A percentile compares a stretch with the other conserved stretches of the same genome.
Evolutionary conservation across 2,329 filamentous ascomycete species (phyloP).

Genomic region (Lasiodiplodia hormozganensis): DNA sequence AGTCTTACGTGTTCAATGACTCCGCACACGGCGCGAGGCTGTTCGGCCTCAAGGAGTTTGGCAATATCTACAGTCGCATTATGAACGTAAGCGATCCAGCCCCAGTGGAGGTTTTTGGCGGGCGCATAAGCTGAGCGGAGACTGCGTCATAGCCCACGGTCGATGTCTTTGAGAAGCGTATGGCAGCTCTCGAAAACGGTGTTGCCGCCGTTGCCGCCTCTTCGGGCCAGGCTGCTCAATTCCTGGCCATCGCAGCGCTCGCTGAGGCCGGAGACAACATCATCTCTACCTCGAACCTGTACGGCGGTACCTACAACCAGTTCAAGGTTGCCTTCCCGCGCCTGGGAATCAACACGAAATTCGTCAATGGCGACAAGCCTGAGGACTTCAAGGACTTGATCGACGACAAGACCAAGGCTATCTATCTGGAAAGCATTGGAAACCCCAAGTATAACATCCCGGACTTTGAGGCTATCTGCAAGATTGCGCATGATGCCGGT

Average conservation of each 20-base stretch:
- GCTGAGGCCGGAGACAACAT: constrained; percentile 92
- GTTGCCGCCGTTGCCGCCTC: constrained; percentile 83
- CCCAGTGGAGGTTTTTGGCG: background rate
- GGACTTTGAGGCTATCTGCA: constrained; percentile 85
- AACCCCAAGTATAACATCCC: constrained; percentile 95
- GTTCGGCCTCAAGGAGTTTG: constrained; percentile 95
- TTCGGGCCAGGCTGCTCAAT: constrained; percentile 90
- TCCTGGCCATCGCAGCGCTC: constrained; percentile 86
- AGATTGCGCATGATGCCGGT: constrained; percentile 74
- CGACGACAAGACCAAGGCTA: constrained; percentile 90
- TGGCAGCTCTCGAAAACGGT: constrained; percentile 94
- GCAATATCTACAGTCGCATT: constrained; percentile 97
- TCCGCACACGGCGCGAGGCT: constrained; percentile 93
- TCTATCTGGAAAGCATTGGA: constrained; percentile 91
- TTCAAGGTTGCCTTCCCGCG: constrained; percentile 89
- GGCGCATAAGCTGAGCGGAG: constrained; percentile 11
- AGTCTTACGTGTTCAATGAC: constrained; percentile 95
- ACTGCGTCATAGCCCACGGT: constrained; percentile 73
- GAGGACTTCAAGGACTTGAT: constrained; percentile 82
- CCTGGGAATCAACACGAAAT: constrained; percentile 88
- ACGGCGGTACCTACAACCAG: constrained; percentile 97
- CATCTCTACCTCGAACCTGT: constrained; percentile 86
- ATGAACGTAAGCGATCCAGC: constrained; percentile 73
- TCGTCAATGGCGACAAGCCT: constrained; percentile 79
- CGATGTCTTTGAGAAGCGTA: constrained; percentile 94